Percentiles rank a stretch among this genome's conserved stretches.
Conservation (phyloP, 345 rosid species). For the Rhizophora apiculata region DNA sequence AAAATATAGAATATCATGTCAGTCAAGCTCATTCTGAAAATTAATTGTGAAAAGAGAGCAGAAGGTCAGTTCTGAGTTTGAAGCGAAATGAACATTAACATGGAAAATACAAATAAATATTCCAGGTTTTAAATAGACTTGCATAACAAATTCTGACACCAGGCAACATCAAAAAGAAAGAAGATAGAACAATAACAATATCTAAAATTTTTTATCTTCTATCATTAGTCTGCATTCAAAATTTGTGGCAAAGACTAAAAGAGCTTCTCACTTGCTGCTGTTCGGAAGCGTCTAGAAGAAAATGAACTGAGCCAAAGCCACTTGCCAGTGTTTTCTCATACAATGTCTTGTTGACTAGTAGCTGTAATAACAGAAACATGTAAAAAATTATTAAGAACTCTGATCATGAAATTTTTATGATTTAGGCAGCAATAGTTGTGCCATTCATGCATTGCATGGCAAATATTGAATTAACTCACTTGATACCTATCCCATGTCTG, state of each 20-base stretch:
- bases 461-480: slow-evolving; percentile 43
- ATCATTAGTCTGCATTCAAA: neutral
- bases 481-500: slow-evolving; percentile 98
- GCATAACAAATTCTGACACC: neutral
- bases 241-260: neutral
- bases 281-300: slow-evolving; percentile 27
- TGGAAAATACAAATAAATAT: neutral
- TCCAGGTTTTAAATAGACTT: neutral
- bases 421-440: neutral
- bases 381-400: slow-evolving; percentile 16
- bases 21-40: neutral
- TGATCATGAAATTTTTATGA: neutral
- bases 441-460: neutral
- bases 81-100: neutral
- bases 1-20: neutral
- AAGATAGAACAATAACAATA: too few relatives aligned
- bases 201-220: too few relatives aligned
- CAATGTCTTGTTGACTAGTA: slow-evolving; percentile 86
- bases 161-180: too few relatives aligned
- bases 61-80: neutral
- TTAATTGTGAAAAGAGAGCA: neutral
- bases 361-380: slow-evolving; percentile 41
- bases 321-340: slow-evolving; percentile 96
- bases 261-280: neutral
- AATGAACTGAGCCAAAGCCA: slow-evolving; percentile 91